These are phyloP conservation scores for Metschnikowia colocasiae DNA, from an alignment of 805 yeast species.

Conservation along the genomic window DNA sequence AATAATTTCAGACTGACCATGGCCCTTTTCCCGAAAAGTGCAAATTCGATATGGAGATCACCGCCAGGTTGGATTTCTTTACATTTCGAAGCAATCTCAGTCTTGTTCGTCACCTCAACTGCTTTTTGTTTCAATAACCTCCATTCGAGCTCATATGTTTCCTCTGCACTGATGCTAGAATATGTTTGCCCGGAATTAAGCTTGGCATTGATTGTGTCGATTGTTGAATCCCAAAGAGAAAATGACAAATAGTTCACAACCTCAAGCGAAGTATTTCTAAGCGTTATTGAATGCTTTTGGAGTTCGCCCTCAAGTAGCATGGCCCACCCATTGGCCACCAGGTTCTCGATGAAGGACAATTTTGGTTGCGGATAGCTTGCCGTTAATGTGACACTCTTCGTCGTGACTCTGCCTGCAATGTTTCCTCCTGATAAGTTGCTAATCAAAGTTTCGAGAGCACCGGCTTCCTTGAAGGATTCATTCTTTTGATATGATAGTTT, in stretches of 20 bases:
- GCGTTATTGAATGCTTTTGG: constrained; percentile 43
- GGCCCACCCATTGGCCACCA: constrained; percentile 60
- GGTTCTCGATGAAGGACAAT: constrained; percentile 47
- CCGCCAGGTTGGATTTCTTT: constrained; percentile 36
- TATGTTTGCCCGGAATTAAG: constrained; percentile 31
- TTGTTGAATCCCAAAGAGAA: constrained; percentile 69
- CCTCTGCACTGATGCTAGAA: constrained; percentile 44
- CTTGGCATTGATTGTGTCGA: constrained; percentile 57
- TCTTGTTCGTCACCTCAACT: constrained; percentile 48
- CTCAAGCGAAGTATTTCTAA: constrained; percentile 59
- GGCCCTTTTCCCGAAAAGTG: constrained; percentile 69
- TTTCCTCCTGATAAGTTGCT: constrained; percentile 26
- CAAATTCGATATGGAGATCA: constrained; percentile 49
- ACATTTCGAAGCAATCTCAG: constrained; percentile 34
- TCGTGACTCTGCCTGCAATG: constrained; percentile 17
- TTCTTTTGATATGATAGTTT: constrained; percentile 8
- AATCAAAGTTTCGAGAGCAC: constrained; percentile 16
- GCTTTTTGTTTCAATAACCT: constrained; percentile 57
- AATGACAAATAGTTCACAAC: constrained; percentile 56
- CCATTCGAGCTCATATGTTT: constrained; percentile 73
- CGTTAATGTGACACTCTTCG: constrained; percentile 24
- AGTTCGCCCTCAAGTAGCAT: constrained; percentile 80
- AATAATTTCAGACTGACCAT: constrained; percentile 61
- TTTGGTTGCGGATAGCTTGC: constrained; percentile 56
- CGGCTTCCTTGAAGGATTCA: not conserved